Conservation (phyloP, 2,329 filamentous ascomycete species). For the Incumbomyces lentus region DNA sequence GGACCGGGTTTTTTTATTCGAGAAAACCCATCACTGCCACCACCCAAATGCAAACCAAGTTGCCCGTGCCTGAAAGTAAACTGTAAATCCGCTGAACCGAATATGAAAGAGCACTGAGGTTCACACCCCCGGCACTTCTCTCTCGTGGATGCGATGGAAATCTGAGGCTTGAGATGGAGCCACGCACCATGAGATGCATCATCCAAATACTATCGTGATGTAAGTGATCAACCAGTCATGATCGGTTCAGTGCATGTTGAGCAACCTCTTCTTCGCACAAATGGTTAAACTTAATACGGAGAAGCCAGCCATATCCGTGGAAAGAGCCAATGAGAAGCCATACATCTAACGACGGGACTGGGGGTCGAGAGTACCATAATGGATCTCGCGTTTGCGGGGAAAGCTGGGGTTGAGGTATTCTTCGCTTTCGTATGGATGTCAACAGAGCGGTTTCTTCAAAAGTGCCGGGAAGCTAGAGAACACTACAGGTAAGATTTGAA, state of each 20-base stretch:
- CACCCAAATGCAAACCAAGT: neutral
- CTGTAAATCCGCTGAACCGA: conserved; percentile 5
- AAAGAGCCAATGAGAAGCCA: neutral
- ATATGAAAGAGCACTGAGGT: neutral
- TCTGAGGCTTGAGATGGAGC: neutral
- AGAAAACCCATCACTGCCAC: neutral
- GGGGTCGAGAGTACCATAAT: neutral
- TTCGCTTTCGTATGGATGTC: neutral
- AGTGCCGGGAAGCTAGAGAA: too few species aligned
- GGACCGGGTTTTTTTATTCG: too few species aligned
- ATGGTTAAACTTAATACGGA: neutral
- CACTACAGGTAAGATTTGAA: too few species aligned
- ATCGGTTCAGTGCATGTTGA: neutral
- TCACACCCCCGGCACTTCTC: neutral
- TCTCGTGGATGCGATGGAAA: neutral
- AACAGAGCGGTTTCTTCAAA: too few species aligned
- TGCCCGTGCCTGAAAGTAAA: neutral
- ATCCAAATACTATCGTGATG: neutral
- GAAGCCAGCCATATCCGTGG: neutral
- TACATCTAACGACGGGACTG: neutral
- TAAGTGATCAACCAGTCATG: too few species aligned
- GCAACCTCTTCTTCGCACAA: neutral
- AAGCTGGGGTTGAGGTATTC: conserved; percentile 1
- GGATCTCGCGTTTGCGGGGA: conserved; percentile 6
- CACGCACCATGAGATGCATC: neutral